Evolutionary conservation across 805 yeast genomes (phyloP), one percentile per base, ranked within the genome.

Genomic region (Metschnikowia santaceciliae): DNA sequence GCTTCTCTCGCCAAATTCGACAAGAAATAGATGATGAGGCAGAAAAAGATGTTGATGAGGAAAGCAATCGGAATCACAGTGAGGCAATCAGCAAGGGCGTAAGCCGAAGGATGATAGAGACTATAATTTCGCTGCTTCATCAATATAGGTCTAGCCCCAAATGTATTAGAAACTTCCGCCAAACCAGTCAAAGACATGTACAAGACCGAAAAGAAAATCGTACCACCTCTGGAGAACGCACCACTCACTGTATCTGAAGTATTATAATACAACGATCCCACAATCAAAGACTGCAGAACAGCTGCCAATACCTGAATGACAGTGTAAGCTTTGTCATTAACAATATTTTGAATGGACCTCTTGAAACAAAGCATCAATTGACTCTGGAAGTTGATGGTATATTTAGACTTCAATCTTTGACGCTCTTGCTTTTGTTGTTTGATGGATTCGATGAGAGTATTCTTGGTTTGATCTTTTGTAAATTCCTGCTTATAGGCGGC

Each of bases 181-280:
- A 79, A 56, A 42, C 78, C 76, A 70, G 75, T 69, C 59, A 80
- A 70, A 7, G 76, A 65, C 61, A 74, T 75, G 63, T 80, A 82
- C 54, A 86, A 70, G 10, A 82, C 69, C 20, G 82, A 72, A 58
- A 83, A 85, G 67, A 81, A 85, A 4, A 84, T 57, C 26, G 78
- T 71, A 60, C 88, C 88, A 52, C 86, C 84, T 56, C 89, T 74
- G 6, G 84, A 75, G 58, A 80, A 86, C 6, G 86, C 82, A 42
- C 86, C 84, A 8, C 61, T 50, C 0, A 88, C 83, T 32, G 69
- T 52, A 2, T 68, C 65, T 1, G 82, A 77, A 15, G 82, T 66
- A 48, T 79, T 69, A 66, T 77, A 83, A 64, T 75, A 84, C 57
- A 86, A 69, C 0, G 90, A 84, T 32, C 89, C 88, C 11, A 75